Conservation (phyloP, 257 asterid genomes). For the Plantago major region DNA sequence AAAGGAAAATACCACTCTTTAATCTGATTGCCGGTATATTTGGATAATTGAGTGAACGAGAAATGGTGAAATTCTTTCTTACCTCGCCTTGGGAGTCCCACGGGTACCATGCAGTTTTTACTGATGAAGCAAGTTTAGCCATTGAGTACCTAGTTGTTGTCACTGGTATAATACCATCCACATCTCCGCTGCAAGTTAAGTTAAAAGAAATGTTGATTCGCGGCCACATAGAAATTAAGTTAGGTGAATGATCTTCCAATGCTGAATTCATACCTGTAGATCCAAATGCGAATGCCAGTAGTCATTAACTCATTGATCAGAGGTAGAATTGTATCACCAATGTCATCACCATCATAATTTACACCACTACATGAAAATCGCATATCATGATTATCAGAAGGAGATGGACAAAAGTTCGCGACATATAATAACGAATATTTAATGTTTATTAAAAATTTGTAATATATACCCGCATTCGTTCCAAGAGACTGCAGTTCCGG, state of each 20-base stretch:
- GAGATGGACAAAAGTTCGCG: too few species aligned
- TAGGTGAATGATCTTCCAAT: background rate
- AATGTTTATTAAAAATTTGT: too few species aligned
- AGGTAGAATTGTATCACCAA: conserved; percentile 21
- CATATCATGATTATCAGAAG: too few species aligned
- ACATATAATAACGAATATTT: too few species aligned
- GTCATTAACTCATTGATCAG: conserved; percentile 24
- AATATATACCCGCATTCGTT: too few species aligned
- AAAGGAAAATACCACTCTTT: background rate
- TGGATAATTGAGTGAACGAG: background rate
- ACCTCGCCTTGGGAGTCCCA: conserved; percentile 17
- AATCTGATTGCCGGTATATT: background rate
- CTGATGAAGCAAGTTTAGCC: conserved; percentile 6
- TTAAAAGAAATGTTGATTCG: background rate
- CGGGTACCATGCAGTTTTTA: conserved; percentile 16
- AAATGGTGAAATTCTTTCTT: background rate
- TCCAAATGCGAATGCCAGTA: conserved; percentile 18
- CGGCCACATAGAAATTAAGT: background rate
- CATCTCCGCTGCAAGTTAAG: conserved; percentile 14
- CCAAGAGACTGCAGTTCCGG: too few species aligned
- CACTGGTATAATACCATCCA: conserved; percentile 16
- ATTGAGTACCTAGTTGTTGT: conserved; percentile 16
- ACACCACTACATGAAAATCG: background rate
- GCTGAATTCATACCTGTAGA: background rate
- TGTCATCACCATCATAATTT: background rate